Evolutionary conservation across 441 rosid species (phyloP).

Genomic region (Erodium texanum): DNA sequence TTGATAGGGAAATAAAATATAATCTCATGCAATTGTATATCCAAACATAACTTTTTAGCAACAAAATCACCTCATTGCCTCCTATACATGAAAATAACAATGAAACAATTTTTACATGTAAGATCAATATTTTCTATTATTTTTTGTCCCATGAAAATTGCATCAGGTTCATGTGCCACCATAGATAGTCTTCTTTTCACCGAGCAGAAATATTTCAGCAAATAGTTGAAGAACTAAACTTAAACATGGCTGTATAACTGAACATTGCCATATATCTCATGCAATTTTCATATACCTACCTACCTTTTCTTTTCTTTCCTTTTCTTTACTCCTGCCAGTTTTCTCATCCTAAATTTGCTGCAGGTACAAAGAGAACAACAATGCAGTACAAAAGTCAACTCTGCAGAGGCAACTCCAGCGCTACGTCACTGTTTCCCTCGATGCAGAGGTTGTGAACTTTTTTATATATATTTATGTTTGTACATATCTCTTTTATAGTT

Average conservation of each 20-base stretch:
- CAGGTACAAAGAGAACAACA: slow-evolving; percentile 56
- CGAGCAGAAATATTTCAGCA: neutral
- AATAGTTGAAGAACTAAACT: neutral
- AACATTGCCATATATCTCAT: slow-evolving; percentile 8
- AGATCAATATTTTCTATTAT: neutral
- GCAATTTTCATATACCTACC: neutral
- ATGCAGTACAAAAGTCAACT: slow-evolving; percentile 40
- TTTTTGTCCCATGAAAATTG: neutral
- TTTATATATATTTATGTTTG: slow-evolving; percentile 18
- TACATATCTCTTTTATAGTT: slow-evolving; percentile 10
- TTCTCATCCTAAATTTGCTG: slow-evolving; percentile 24
- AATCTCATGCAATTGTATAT: neutral
- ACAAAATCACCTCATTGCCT: neutral
- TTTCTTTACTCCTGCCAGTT: slow-evolving; percentile 10
- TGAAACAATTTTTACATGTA: neutral
- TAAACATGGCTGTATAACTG: slow-evolving; percentile 1
- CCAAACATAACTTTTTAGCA: neutral
- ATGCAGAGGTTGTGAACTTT: slow-evolving; percentile 45
- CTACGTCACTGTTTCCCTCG: slow-evolving; percentile 68
- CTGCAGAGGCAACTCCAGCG: slow-evolving; percentile 68
- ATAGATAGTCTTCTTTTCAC: slow-evolving; percentile 1
- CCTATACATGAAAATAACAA: neutral
- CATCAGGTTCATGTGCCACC: neutral
- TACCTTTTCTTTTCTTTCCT: neutral
- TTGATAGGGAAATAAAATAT: slow-evolving; percentile 1